Evolutionary conservation across 225 moss, liverwort and hornwort genomes (phyloP), one percentile per base, ranked within the genome.

Genomic region (Physcomitrium patens): DNA sequence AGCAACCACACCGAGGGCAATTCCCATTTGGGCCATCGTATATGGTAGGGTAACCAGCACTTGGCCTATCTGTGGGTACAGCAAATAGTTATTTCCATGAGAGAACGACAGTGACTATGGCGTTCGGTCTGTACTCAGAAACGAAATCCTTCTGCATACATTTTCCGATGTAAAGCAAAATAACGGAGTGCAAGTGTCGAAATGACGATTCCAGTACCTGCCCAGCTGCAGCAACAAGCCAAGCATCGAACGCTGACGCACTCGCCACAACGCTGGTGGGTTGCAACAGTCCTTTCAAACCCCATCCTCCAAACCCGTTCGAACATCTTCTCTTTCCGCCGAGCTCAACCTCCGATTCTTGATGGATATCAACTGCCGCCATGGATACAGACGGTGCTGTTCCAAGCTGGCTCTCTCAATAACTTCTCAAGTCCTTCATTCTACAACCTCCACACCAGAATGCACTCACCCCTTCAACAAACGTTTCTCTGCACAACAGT

Each of bases 191-290:
- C 57, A 23, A 16, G 49, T 47, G 48, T 15, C 13, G 9, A 64
- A 12, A 20, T 22, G n/a, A 0, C 1, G 27, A 17, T 62, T n/a
- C 10, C 41, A 49, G 27, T 65, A 89, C 91, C 86, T 91, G 91
- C 41, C 78, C 86, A 71, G 86, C 80, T 13, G 91, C 78, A 60
- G 79, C 89, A 7, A 86, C 67, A 52, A 91, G 84, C 86, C 89
- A 86, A 0, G 89, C 84, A 73, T 91, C 86, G 11, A 66, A 77
- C 22, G 71, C 43, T 3, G 86, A 64, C 68, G 59, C 59, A 70
- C 68, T 45, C 16, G 8, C 85, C 74, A 48, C 0, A 78, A 37
- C 18, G 31, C 31, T 1, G 41, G 31, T 37, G 31, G 31, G 31
- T 37, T 37, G 31, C 31, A 37, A 2, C 31, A 37, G 31, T 4